These are phyloP conservation scores for Talaromyces trachyspermus DNA, from an alignment of 495 filamentous ascomycete genomes.

Conservation along the genomic window DNA sequence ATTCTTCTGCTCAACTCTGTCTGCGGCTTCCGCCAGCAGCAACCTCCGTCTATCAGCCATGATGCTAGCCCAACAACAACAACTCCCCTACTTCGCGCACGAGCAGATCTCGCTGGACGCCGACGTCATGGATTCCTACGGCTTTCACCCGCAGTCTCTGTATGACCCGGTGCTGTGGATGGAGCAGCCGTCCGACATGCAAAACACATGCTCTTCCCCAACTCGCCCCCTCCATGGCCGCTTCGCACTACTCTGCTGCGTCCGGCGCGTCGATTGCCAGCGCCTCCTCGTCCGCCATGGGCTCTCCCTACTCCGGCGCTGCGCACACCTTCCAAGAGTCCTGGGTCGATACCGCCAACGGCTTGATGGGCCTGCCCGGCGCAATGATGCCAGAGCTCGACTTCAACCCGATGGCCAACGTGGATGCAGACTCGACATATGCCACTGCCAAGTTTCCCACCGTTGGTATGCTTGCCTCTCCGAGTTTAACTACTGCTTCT, in stretches of 20 bases:
- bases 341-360: constrained; percentile 54
- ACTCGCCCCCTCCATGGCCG: constrained; percentile 28
- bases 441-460: constrained; percentile 45
- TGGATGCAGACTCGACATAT: constrained; percentile 28
- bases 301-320: constrained; percentile 67
- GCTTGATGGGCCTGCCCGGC: constrained; percentile 56
- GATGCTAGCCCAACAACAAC: constrained; percentile 31
- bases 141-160: no score
- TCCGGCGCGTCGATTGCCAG: constrained; percentile 64
- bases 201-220: constrained; percentile 23
- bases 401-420: constrained; percentile 32
- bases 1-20: no score
- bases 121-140: constrained; percentile 26
- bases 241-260: constrained; percentile 42
- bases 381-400: constrained; percentile 59
- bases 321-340: constrained; percentile 51
- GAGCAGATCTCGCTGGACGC: constrained; percentile 29
- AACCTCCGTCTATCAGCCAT: no score
- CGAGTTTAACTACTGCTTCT: constrained; percentile 1
- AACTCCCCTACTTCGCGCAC: constrained; percentile 24
- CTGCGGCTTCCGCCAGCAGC: no score
- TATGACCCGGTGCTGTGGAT: constrained; percentile 17
- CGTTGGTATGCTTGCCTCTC: constrained; percentile 65
- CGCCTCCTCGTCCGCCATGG: constrained; percentile 71
- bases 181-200: constrained; percentile 16